Evolutionary conservation across 129 eudicot genomes (phyloP), one percentile per base, ranked within the genome.

Genomic region (Heracleum sosnowskyi): DNA sequence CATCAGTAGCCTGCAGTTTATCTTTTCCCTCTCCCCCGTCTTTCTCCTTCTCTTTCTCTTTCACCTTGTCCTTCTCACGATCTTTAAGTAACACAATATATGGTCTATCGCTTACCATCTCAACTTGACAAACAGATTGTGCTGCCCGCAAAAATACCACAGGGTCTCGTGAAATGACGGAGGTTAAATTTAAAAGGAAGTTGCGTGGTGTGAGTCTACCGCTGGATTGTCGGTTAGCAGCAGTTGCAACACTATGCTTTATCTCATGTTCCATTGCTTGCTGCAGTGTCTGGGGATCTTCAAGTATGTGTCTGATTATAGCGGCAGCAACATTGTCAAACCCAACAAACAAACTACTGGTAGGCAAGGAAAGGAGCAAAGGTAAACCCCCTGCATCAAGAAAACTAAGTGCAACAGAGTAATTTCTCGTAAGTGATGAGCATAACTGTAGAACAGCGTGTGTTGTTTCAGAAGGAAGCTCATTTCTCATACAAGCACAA

Each of bases 231-330:
- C 99, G 83, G 77, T 84, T 90, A 74, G 90, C 81, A 73, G 89
- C 92, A 78, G 92, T 81, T 28, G 84, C 86, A 69, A 95, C 78
- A 81, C 87, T 95, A 69, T 90, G 99, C 46, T 89, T 85, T 78
- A 96, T 92, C 84, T 96, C 99, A 83, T 90, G 82, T 83, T 96
- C 99, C 99, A 96, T 96, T 53, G 99, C 99, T 79, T 87, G 97
- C 86, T 96, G 99, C 41, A 96, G 96, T 37, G 99, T 96, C 79
- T 92, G 99, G 18, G 99, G 91, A 88, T 96, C 99, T 85, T 95
- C 98, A 68, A 95, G 97, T 49, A 95, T 86, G 82, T 95, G 98
- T 11, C 97, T 93, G 68, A 95, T 91, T 78, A 95, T 90, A 51
- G 90, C 77, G 70, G 96, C 98, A 39, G 92, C 96, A 57, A 91